Evolutionary conservation across 352 stramenopile genomes (phyloP).

Genomic region (Blastocystis sp.): DNA sequence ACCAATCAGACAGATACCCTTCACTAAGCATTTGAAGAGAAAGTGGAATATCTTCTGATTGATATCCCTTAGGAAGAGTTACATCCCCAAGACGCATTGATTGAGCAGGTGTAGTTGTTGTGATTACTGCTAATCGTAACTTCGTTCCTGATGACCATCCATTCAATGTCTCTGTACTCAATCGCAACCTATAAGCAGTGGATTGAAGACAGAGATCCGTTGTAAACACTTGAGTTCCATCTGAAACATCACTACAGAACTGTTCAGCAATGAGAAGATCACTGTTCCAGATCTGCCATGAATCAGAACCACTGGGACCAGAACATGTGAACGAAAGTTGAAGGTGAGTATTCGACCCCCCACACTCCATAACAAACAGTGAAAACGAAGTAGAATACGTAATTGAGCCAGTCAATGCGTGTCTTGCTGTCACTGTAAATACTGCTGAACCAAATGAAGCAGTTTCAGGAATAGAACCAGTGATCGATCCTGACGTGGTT

Average conservation of each 20-base stretch:
- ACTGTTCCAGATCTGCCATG: too few species aligned
- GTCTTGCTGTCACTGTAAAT: neutral
- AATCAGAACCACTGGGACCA: too few species aligned
- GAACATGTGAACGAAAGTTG: too few species aligned
- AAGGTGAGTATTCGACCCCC: too few species aligned
- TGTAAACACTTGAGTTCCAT: too few species aligned
- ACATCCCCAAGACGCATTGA: neutral
- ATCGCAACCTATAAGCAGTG: neutral
- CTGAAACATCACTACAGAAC: too few species aligned
- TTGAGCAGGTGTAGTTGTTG: neutral
- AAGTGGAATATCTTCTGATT: neutral
- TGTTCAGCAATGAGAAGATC: too few species aligned
- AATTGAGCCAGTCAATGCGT: too few species aligned
- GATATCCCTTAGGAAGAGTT: neutral
- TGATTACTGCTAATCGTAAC: neutral
- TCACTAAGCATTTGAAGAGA: neutral
- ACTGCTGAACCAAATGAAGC: neutral
- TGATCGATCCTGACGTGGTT: neutral
- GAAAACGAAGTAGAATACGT: too few species aligned
- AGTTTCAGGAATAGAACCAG: neutral
- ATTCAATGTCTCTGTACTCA: neutral
- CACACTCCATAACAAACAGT: too few species aligned
- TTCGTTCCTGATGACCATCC: neutral
- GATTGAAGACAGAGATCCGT: too few species aligned
- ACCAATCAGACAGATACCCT: neutral